Evolutionary conservation across 495 filamentous ascomycete species (phyloP).

Genomic region (Cairneyella variabilis): DNA sequence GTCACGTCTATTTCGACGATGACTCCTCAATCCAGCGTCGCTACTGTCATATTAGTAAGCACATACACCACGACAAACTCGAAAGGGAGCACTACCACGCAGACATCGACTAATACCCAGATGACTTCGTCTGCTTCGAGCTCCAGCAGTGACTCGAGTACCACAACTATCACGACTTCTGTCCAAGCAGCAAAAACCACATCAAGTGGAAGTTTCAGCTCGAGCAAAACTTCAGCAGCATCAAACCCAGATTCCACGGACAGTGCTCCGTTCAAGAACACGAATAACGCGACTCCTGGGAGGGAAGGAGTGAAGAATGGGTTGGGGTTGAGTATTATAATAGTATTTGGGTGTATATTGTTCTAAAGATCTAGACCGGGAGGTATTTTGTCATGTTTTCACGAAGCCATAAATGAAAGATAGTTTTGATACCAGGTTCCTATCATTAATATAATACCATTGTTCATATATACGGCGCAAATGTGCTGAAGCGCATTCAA

Average conservation of each 20-base stretch:
- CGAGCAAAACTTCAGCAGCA: background rate
- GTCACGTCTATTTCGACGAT: background rate
- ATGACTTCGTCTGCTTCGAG: background rate
- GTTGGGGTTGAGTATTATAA: conserved; percentile 4
- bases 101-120: background rate
- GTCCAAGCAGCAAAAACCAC: background rate
- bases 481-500: background rate
- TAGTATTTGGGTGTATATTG: background rate
- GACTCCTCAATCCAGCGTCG: too few species aligned
- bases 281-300: conserved; percentile 1
- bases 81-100: conserved; percentile 6
- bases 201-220: background rate
- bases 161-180: background rate
- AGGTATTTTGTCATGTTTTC: too few species aligned
- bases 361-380: too few species aligned
- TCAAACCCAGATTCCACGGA: background rate
- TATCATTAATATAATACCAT: too few species aligned
- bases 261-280: conserved; percentile 17
- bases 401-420: too few species aligned
- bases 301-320: background rate
- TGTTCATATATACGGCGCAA: too few species aligned
- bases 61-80: conserved; percentile 16
- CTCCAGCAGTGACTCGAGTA: background rate
- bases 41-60: too few species aligned
- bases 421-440: too few species aligned